Evolutionary conservation across 495 filamentous ascomycete species (phyloP), one percentile per base, ranked within the genome.

Genomic region (Penicillium crystallinum): DNA sequence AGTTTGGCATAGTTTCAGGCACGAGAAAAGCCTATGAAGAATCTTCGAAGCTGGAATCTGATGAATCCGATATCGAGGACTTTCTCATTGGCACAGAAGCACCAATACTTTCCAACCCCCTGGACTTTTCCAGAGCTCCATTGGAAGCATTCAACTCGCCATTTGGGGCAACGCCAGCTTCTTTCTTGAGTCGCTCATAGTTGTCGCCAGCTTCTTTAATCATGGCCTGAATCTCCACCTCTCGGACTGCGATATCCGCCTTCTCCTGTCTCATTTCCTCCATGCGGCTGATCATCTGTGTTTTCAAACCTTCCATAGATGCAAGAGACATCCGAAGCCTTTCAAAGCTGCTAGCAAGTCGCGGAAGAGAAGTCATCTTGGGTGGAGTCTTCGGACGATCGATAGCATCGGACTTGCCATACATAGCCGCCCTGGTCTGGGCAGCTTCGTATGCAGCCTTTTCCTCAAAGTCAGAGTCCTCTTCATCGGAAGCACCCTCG

Each of bases 391-490:
- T 72, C 38, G 76, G 73, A 30, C 79, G 69, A 36, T 71, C 66
- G 23, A 71, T 67, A 37, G 42, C 64, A 25, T 62, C 72, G 53
- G 63, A 73, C 9, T 75, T 70, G 46, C 84, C 65, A n/a, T 81
- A 78, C 81, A 87, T 88, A 2, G 87, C 91, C 9, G 87, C 87
- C 31, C 84, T 78, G 30, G 89, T 89, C 69, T 98, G 93, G 17
- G 89, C 84, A 3, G 84, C 85, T 68, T 97, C 92, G 70, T 92
- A 98, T 17, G 90, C 93, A 8, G 85, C 87, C 39, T 77, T 81
- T 36, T 91, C 77, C 66, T 90, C 90, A 1, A 85, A 75, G 55
- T 95, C 90, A 3, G 85, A 89, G 55, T 90, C 88, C 58, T 91
- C 86, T 15, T 74, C 71, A n/a, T 81, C 82, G 1, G 77, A 79